Conservation (phyloP, 441 rosid genomes). For the Geranium incanum region DNA sequence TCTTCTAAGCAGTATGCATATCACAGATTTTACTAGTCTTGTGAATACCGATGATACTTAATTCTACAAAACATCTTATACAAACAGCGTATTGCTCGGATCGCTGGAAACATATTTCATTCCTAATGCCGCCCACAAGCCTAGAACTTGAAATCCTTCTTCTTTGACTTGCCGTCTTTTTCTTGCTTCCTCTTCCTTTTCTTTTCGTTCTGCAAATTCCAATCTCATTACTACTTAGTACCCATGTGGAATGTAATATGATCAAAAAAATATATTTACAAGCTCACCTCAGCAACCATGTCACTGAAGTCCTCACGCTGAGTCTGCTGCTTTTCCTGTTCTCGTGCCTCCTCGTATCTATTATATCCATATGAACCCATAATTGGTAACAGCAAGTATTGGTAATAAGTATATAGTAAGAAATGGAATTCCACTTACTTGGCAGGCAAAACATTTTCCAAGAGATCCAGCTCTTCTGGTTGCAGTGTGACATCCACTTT, state of each 20-base stretch:
- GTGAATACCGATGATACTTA: too few relatives aligned
- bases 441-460: conserved; percentile 89
- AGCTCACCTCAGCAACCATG: conserved; percentile 90
- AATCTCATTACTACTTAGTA: neutral
- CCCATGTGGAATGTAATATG: too few relatives aligned
- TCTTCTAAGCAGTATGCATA: too few relatives aligned
- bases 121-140: neutral
- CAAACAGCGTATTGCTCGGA: too few relatives aligned
- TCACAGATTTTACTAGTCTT: too few relatives aligned
- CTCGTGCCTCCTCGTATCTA: conserved; percentile 96
- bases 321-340: conserved; percentile 85
- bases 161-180: conserved; percentile 87
- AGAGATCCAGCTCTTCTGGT: conserved; percentile 86
- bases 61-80: too few relatives aligned
- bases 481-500: conserved; percentile 80
- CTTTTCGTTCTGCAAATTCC: conserved; percentile 67
- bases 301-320: conserved; percentile 91
- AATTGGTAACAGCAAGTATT: too few relatives aligned
- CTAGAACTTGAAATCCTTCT: conserved; percentile 88
- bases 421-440: conserved; percentile 45
- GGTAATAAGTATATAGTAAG: too few relatives aligned
- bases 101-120: neutral
- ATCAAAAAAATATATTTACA: too few relatives aligned
- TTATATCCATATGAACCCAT: neutral
- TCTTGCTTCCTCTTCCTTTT: conserved; percentile 91